A percentile compares a stretch with the other conserved stretches of the same genome.
These are phyloP conservation scores for Murraya paniculata DNA, from an alignment of 345 rosid species.

Conservation along the genomic window DNA sequence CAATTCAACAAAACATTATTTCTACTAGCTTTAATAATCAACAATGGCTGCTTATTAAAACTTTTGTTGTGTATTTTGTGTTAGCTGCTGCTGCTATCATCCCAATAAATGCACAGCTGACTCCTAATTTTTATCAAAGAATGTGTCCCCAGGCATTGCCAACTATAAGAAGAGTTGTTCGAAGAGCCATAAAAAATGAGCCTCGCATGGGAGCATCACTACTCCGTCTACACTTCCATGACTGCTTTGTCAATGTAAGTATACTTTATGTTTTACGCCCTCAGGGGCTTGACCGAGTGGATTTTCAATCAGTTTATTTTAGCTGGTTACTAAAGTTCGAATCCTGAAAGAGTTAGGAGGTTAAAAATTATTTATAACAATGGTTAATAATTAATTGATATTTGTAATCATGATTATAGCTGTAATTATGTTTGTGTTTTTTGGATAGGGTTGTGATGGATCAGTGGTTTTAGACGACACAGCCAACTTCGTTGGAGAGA, in stretches of 20 bases:
- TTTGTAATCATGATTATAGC: background rate
- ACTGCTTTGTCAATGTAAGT: background rate
- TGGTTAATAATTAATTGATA: too few species aligned
- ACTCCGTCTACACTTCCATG: background rate
- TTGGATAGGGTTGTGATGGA: slow-evolving; percentile 54
- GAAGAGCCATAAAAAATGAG: background rate
- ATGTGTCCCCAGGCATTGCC: background rate
- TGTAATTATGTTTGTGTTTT: background rate
- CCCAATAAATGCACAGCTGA: background rate
- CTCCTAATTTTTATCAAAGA: background rate
- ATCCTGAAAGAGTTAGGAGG: too few species aligned
- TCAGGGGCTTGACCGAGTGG: too few species aligned
- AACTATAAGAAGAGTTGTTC: background rate
- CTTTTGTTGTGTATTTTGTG: background rate
- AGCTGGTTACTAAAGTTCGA: too few species aligned
- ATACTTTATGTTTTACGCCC: too few species aligned
- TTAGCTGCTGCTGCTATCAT: background rate
- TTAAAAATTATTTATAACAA: too few species aligned
- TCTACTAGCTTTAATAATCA: background rate
- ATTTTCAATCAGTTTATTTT: too few species aligned
- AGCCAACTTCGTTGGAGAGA: slow-evolving; percentile 43
- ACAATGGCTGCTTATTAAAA: background rate
- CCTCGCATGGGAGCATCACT: background rate
- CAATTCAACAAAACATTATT: background rate
- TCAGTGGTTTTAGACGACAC: slow-evolving; percentile 52